phyloP scores from a whole-genome alignment of 192 early-diverging fungal genomes.

The Podila epigama region DNA sequence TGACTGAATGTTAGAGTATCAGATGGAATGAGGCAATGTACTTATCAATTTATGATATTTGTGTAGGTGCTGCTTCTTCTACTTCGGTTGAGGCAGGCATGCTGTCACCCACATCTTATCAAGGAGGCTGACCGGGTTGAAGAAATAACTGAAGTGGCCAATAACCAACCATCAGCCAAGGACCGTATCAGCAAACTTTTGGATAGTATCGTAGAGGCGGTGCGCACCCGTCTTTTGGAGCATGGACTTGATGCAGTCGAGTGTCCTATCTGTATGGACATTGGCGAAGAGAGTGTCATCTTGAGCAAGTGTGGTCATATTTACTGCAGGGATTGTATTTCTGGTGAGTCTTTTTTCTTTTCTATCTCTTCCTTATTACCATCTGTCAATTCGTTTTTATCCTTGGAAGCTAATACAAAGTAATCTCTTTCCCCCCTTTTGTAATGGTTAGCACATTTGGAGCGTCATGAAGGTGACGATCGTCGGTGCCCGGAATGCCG shows the following conservation, averaged over 20 bases:
- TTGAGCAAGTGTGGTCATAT: constrained; percentile 40
- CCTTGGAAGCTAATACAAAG: neutral
- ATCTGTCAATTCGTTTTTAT: neutral
- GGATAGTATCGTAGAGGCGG: constrained; percentile 24
- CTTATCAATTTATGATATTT: neutral
- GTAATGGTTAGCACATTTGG: constrained; percentile 11
- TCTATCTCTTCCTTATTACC: neutral
- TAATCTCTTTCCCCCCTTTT: neutral
- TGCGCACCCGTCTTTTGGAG: constrained; percentile 27
- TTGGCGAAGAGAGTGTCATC: constrained; percentile 40
- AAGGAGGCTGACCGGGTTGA: constrained; percentile 34
- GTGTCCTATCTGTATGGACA: constrained; percentile 51
- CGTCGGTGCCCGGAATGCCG: constrained; percentile 43
- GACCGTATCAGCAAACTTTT: constrained; percentile 15
- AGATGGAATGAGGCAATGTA: neutral
- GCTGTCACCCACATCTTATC: constrained; percentile 59
- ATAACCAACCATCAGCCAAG: neutral
- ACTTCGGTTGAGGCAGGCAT: constrained; percentile 61
- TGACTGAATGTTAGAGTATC: neutral
- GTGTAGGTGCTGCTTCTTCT: constrained; percentile 55
- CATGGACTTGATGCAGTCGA: constrained; percentile 35
- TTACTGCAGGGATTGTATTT: constrained; percentile 45
- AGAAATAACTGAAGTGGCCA: neutral
- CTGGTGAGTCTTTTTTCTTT: constrained; percentile 6
- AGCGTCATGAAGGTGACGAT: constrained; percentile 37